Percentiles rank a stretch among this genome's conserved stretches.
These are phyloP conservation scores for Kodamaea neixiangensis DNA, from an alignment of 805 yeast genomes.

Conservation along the genomic window DNA sequence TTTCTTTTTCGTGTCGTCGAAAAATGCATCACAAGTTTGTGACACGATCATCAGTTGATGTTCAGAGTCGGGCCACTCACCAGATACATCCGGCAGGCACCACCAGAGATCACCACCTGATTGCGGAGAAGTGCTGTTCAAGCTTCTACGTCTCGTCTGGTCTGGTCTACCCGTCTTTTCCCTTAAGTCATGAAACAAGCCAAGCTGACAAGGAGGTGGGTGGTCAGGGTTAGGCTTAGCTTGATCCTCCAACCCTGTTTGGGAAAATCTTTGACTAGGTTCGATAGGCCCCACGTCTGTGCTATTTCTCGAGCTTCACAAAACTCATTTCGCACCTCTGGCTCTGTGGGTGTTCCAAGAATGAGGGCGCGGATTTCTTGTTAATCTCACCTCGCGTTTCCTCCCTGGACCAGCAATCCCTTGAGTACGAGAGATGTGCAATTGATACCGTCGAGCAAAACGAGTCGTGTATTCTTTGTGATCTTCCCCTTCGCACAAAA, in stretches of 20 bases:
- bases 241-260: not conserved
- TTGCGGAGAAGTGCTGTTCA: not conserved
- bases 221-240: not conserved
- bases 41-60: not conserved
- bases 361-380: not conserved
- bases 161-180: not conserved
- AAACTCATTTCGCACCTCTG: not conserved
- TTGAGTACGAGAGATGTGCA: not conserved
- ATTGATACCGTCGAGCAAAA: not conserved
- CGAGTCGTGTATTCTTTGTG: not conserved
- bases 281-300: not conserved
- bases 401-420: not conserved
- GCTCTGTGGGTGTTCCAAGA: not conserved
- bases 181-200: not conserved
- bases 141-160: not conserved
- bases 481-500: not conserved
- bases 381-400: too few species aligned
- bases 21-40: not conserved
- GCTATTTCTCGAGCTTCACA: not conserved
- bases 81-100: not conserved
- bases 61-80: not conserved
- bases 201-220: not conserved
- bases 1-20: not conserved
- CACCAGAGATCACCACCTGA: not conserved
- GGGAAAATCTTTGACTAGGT: not conserved